phyloP scores from a whole-genome alignment of 352 stramenopile genomes.

The Phytophthora rubi region DNA sequence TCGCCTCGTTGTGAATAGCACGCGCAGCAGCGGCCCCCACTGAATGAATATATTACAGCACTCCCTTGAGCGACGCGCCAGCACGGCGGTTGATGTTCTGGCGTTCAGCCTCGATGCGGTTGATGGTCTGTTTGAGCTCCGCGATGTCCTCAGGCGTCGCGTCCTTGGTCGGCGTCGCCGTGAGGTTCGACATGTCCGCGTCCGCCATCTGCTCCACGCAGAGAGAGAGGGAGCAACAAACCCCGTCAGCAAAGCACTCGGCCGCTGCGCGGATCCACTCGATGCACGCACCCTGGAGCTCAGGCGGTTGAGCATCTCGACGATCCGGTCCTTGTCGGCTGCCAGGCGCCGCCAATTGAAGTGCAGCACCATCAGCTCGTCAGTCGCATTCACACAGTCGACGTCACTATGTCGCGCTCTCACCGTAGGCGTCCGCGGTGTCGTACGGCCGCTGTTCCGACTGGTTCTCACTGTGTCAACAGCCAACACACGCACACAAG shows the following conservation, averaged over 20 bases:
- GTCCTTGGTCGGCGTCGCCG: conserved; percentile 76
- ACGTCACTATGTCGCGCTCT: not conserved
- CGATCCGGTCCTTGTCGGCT: conserved; percentile 88
- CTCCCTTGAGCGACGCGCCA: conserved; percentile 79
- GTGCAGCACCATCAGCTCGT: not conserved
- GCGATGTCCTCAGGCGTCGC: conserved; percentile 79
- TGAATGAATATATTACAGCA: conserved; percentile 60
- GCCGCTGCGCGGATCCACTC: not conserved
- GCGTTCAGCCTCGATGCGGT: conserved; percentile 78
- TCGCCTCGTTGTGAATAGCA: conserved; percentile 10
- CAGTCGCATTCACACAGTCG: not conserved
- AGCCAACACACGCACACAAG: not conserved
- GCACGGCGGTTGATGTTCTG: conserved; percentile 81
- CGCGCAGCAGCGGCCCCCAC: conserved; percentile 7
- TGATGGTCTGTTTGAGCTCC: conserved; percentile 78
- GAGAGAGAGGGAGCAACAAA: too few species aligned
- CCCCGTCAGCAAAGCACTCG: not conserved
- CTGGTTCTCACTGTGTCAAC: conserved; percentile 57
- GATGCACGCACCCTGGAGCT: conserved; percentile 66
- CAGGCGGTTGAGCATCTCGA: conserved; percentile 90
- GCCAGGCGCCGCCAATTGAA: not conserved
- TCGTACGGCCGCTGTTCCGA: conserved; percentile 66
- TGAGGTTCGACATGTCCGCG: conserved; percentile 89
- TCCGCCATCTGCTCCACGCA: conserved; percentile 72
- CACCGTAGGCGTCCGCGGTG: conserved; percentile 80